These are phyloP conservation scores for Phyllosticta capitalensis DNA, from an alignment of 2,329 filamentous ascomycete species.

Conservation along the genomic window DNA sequence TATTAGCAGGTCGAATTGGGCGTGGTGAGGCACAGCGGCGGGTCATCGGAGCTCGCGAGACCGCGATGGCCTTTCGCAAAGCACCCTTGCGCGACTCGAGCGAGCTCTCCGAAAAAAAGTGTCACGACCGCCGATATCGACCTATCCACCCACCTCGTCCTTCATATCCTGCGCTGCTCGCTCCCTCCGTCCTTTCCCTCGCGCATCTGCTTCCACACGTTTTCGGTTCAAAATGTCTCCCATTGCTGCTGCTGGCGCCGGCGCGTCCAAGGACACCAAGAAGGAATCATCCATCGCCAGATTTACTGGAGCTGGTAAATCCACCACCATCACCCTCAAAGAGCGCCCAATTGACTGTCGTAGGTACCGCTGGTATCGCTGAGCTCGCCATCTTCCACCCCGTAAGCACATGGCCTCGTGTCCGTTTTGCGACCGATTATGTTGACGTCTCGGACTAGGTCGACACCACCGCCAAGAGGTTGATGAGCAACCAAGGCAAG, in stretches of 20 bases:
- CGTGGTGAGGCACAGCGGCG: background rate
- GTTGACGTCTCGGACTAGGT: constrained; percentile 48
- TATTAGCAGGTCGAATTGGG: background rate
- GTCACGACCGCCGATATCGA: constrained; percentile 9
- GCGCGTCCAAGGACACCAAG: constrained; percentile 52
- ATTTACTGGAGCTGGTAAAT: constrained; percentile 81
- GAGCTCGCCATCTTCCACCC: constrained; percentile 91
- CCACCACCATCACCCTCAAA: background rate
- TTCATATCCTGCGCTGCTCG: background rate
- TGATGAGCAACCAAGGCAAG: constrained; percentile 95
- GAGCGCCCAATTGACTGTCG: constrained; percentile 13
- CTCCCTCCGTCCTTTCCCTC: background rate
- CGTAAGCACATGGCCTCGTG: constrained; percentile 36
- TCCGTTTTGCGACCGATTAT: constrained; percentile 16
- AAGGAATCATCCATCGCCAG: constrained; percentile 84
- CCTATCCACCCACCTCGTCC: background rate
- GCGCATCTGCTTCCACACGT: background rate
- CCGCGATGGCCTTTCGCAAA: background rate
- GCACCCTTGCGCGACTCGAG: constrained; percentile 8
- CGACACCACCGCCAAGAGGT: constrained; percentile 94
- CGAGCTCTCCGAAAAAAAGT: constrained; percentile 10
- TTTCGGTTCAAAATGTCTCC: constrained; percentile 3
- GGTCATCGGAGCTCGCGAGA: background rate
- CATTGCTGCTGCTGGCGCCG: constrained; percentile 13
- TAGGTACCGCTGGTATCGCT: constrained; percentile 85